These are phyloP conservation scores for Mycena capillaripes DNA, from an alignment of 768 basidiomycete genomes.

Conservation along the genomic window DNA sequence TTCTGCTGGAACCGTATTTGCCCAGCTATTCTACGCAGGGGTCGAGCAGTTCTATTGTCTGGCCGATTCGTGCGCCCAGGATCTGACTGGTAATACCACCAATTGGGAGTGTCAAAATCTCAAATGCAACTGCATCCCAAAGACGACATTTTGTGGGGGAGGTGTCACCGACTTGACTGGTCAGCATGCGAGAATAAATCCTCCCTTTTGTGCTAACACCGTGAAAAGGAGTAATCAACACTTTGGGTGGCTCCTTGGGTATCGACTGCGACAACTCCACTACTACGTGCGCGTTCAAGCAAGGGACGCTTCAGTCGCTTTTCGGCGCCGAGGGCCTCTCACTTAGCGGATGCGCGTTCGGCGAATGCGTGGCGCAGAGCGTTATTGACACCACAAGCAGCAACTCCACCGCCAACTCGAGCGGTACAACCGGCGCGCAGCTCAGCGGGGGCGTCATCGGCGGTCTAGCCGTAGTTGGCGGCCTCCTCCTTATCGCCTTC, in stretches of 20 bases:
- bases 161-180: slow-evolving; percentile 24
- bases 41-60: slow-evolving; percentile 91
- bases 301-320: slow-evolving; percentile 71
- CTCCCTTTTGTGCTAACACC: slow-evolving; percentile 48
- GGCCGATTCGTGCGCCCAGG: slow-evolving; percentile 80
- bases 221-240: slow-evolving; percentile 69
- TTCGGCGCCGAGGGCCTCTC: slow-evolving; percentile 84
- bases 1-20: slow-evolving; percentile 63
- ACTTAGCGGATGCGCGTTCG: slow-evolving; percentile 82
- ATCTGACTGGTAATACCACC: slow-evolving; percentile 56
- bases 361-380: slow-evolving; percentile 89
- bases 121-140: slow-evolving; percentile 77
- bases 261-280: slow-evolving; percentile 78
- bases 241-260: slow-evolving; percentile 72
- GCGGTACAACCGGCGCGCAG: slow-evolving; percentile 50
- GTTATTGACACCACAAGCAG: slow-evolving; percentile 72
- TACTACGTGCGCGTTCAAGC: slow-evolving; percentile 83
- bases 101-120: slow-evolving; percentile 84
- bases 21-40: slow-evolving; percentile 84
- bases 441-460: slow-evolving; percentile 91
- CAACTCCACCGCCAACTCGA: slow-evolving; percentile 48
- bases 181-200: neutral
- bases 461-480: slow-evolving; percentile 88
- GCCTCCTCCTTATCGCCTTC: slow-evolving; percentile 69
- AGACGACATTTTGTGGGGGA: slow-evolving; percentile 83